Evolutionary conservation across 2,329 filamentous ascomycete species (phyloP), one percentile per base, ranked within the genome.

Genomic region (Fusarium mangiferae): DNA sequence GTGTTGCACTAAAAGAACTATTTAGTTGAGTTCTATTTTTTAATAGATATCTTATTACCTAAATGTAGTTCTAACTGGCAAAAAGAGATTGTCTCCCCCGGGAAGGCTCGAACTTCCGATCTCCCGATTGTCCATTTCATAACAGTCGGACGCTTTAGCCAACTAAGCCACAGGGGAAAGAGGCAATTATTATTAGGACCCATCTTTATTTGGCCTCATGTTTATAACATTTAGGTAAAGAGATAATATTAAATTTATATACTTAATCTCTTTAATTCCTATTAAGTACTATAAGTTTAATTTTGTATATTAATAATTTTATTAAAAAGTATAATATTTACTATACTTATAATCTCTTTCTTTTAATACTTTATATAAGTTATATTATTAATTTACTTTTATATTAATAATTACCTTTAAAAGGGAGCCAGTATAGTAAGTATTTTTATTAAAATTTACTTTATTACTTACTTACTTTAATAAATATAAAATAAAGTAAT

Each of bases 81-180:
- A 49, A 49, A 18, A 30, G 2, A n/a, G 0, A 0, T 20, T 9
- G 1, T 22, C 26, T 48, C 45, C 26, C 76, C 76, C 76, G 76
- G 76, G 71, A 78, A 78, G 76, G 76, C 69, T 78, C 76, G 76
- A 78, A 78, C 76, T 78, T 76, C 73, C 75, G 76, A 78, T 78
- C 76, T 78, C 75, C 73, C 75, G 76, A 78, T 78, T 75, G 74
- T 75, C 71, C 75, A 59, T 38, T 59, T 6, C 65, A 62, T 75
- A 75, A 75, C 73, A 75, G 73, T 75, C 73, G 73, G 72, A 75
- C 73, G 73, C 73, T 75, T 48, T 51, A 51, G 48, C 48, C 48
- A 51, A 51, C 48, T 51, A 51, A 51, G 48, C 48, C 48, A 51
- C 48, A 51, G 48, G 48, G 48, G 48, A 51, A 6, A 24, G 22